A percentile compares a stretch with the other conserved stretches of the same genome.
phyloP scores from a whole-genome alignment of 192 early-diverging fungal species.

The Gaertneriomyces semiglobifer region DNA sequence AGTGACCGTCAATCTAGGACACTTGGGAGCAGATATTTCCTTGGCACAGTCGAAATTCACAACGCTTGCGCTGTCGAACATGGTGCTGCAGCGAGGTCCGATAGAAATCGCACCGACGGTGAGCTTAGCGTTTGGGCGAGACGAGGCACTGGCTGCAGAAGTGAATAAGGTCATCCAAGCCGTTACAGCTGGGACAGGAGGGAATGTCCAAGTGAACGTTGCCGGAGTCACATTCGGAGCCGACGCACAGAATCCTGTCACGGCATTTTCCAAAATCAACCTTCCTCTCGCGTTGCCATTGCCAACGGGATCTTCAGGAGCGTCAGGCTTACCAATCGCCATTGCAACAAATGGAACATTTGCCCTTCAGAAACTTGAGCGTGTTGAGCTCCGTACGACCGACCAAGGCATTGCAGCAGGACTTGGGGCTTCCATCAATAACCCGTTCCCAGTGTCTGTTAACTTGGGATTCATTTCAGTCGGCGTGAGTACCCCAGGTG shows the following conservation, averaged over 20 bases:
- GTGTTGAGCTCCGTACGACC: constrained; percentile 8
- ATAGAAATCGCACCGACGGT: constrained; percentile 8
- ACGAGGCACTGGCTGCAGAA: constrained; percentile 4
- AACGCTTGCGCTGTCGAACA: constrained; percentile 5
- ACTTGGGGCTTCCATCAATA: neutral
- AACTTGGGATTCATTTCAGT: constrained; percentile 21
- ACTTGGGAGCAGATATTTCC: constrained; percentile 12
- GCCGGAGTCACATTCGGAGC: constrained; percentile 13
- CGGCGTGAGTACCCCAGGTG: constrained; percentile 5
- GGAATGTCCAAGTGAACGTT: constrained; percentile 2
- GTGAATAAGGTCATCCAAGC: constrained; percentile 8
- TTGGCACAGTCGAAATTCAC: constrained; percentile 5
- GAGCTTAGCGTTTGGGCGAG: constrained; percentile 13
- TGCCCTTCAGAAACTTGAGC: constrained; percentile 5
- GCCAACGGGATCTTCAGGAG: neutral
- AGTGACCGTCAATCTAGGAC: constrained; percentile 11
- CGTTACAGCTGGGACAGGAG: constrained; percentile 3
- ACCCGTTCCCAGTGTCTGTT: constrained; percentile 9
- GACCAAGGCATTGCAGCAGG: constrained; percentile 1
- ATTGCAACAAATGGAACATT: neutral
- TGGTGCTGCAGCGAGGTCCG: constrained; percentile 11
- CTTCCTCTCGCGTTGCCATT: constrained; percentile 11
- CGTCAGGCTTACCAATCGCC: neutral
- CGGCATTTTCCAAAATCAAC: constrained; percentile 9
- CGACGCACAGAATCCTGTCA: constrained; percentile 18